Percentiles rank a stretch among this genome's conserved stretches.
Conservation (phyloP, 495 filamentous ascomycete species). For the Xylaria bambusicola region DNA sequence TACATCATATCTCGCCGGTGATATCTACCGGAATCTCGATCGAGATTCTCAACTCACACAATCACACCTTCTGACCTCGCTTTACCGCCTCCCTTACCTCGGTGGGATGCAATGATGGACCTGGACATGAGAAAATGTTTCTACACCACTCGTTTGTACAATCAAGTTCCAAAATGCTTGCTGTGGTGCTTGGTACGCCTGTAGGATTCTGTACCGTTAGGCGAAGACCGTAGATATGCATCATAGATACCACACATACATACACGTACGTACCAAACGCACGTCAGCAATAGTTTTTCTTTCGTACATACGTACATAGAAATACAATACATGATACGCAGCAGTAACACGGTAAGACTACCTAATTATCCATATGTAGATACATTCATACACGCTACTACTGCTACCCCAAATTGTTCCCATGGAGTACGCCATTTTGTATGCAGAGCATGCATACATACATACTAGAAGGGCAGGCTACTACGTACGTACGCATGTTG, state of each 20-base stretch:
- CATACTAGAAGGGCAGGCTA: not conserved
- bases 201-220: constrained; percentile 16
- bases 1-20: too few species aligned
- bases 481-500: not conserved
- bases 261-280: constrained; percentile 2
- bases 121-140: too few species aligned
- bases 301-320: constrained; percentile 2
- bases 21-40: too few species aligned
- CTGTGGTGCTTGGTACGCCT: too few species aligned
- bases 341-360: constrained; percentile 11
- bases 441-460: constrained; percentile 10
- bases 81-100: not conserved
- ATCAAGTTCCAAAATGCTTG: too few species aligned
- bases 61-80: not conserved
- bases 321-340: constrained; percentile 9
- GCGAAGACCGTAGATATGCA: not conserved
- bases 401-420: constrained; percentile 7
- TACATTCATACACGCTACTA: too few species aligned
- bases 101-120: not conserved
- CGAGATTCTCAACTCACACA: not conserved
- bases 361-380: not conserved
- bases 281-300: constrained; percentile 12
- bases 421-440: constrained; percentile 8
- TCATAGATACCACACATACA: not conserved
- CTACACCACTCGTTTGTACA: constrained; percentile 6